A percentile compares a stretch with the other conserved stretches of the same genome.
Evolutionary conservation across 305 asterid species (phyloP).

Genomic region (Nicotiana rustica): DNA sequence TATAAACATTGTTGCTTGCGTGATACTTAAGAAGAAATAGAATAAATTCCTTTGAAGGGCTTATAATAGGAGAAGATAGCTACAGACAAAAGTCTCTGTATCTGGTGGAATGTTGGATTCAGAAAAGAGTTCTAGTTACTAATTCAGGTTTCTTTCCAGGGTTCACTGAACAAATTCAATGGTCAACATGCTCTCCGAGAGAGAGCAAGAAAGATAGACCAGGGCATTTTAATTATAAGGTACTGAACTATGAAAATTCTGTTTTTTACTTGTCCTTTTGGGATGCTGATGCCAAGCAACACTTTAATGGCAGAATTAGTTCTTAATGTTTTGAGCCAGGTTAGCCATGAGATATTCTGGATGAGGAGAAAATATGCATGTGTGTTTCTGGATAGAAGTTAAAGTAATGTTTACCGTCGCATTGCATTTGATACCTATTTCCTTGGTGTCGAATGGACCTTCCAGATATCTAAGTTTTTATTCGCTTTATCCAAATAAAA

Average conservation of each 20-base stretch:
- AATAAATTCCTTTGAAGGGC: too few relatives aligned
- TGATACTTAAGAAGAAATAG: too few relatives aligned
- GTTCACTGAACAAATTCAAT: slow-evolving; percentile 88
- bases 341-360: neutral
- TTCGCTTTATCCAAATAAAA: neutral
- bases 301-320: neutral
- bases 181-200: slow-evolving; percentile 97
- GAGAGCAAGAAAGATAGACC: slow-evolving; percentile 90
- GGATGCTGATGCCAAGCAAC: neutral
- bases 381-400: neutral
- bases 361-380: neutral
- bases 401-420: neutral
- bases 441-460: neutral
- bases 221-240: slow-evolving; percentile 96
- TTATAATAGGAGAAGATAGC: too few relatives aligned
- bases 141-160: slow-evolving; percentile 55
- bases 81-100: neutral
- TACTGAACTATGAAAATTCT: slow-evolving; percentile 39
- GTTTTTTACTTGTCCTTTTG: neutral
- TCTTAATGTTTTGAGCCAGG: neutral
- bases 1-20: too few relatives aligned
- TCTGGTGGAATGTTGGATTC: slow-evolving; percentile 20
- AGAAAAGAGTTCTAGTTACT: slow-evolving; percentile 25
- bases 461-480: neutral
- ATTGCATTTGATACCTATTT: neutral